phyloP scores from a whole-genome alignment of 306 rosid species.

The Quercus gilva region DNA sequence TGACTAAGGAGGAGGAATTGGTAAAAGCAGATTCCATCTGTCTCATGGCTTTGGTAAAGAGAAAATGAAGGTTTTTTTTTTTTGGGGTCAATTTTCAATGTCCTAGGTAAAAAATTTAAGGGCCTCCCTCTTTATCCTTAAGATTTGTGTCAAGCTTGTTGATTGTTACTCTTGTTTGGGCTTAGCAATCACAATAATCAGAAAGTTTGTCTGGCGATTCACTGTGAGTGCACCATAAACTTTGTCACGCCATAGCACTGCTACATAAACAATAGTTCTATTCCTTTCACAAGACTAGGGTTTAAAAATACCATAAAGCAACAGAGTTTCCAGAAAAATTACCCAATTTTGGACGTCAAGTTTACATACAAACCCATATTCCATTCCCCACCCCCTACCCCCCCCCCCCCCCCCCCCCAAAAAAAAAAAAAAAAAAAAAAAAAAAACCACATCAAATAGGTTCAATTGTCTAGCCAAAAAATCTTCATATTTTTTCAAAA shows the following conservation, averaged over 20 bases:
- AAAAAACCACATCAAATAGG: background rate
- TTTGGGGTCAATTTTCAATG: background rate
- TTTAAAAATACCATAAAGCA: background rate
- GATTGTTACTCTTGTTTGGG: background rate
- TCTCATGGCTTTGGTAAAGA: conserved; percentile 70
- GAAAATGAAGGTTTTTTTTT: conserved; percentile 12
- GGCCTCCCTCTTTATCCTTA: background rate
- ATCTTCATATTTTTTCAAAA: background rate
- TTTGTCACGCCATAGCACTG: too few species aligned
- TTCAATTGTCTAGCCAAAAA: background rate
- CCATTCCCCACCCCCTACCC: background rate
- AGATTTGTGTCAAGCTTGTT: background rate
- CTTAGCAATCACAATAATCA: too few species aligned
- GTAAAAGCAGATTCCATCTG: conserved; percentile 55
- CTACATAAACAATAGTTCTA: too few species aligned
- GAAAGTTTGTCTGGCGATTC: too few species aligned
- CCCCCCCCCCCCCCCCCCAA: too few species aligned
- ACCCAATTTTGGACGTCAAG: background rate
- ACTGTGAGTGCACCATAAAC: too few species aligned
- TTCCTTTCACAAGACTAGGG: too few species aligned
- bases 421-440: background rate
- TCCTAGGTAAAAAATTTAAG: background rate
- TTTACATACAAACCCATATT: too few species aligned
- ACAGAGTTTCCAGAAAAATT: background rate
- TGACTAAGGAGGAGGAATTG: conserved; percentile 87